Conservation (phyloP, 192 early-diverging fungal genomes). For the Dissophora ornata region DNA sequence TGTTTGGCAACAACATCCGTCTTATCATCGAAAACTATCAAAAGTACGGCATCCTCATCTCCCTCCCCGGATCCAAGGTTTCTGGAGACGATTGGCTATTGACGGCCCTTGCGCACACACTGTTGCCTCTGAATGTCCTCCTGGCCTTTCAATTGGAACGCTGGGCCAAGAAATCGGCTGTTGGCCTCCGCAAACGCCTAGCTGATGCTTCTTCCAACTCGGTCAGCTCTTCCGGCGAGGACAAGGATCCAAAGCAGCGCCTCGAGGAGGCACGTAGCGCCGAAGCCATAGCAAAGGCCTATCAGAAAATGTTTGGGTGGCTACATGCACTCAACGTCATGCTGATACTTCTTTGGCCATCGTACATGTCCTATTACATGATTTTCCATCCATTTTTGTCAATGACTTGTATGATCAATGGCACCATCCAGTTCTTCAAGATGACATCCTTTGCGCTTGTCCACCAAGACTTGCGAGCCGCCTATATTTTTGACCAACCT, state of each 20-base stretch:
- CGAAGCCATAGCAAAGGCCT: conserved; percentile 23
- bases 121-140: conserved; percentile 65
- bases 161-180: conserved; percentile 34
- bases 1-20: conserved; percentile 84
- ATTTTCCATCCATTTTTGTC: conserved; percentile 80
- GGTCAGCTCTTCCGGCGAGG: background rate
- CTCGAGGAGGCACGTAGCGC: conserved; percentile 21
- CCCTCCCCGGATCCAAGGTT: conserved; percentile 66
- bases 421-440: conserved; percentile 83
- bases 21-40: conserved; percentile 89
- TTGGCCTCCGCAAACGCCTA: conserved; percentile 38
- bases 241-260: conserved; percentile 19
- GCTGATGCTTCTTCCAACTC: conserved; percentile 3
- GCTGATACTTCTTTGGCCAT: conserved; percentile 67
- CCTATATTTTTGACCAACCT: conserved; percentile 61
- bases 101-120: conserved; percentile 59
- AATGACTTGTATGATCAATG: conserved; percentile 67
- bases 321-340: conserved; percentile 67
- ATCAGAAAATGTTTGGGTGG: conserved; percentile 37
- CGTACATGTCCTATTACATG: conserved; percentile 71
- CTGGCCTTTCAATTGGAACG: conserved; percentile 71
- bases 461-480: conserved; percentile 78
- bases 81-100: conserved; percentile 66
- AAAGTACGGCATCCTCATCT: conserved; percentile 88
- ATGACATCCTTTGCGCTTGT: conserved; percentile 81